Percentiles rank a stretch among this genome's conserved stretches.
Conservation (phyloP, 2,329 filamentous ascomycete species). For the Lachnellula willkommii region DNA sequence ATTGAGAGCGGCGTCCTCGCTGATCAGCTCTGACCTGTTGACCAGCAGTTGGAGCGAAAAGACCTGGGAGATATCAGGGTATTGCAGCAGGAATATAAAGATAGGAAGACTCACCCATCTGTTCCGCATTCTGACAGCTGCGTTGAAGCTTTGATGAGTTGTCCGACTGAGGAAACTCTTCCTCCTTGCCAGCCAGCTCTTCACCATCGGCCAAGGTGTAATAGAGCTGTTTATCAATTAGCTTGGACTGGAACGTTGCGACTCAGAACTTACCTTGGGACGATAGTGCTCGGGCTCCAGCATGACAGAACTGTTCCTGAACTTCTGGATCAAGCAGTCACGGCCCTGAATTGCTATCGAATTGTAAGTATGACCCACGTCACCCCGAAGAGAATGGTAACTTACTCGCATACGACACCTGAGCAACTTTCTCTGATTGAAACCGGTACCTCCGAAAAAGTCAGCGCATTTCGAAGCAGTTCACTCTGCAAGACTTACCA, state of each 20-base stretch:
- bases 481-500: conserved; percentile 45
- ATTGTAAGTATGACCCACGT: conserved; percentile 25
- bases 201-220: conserved; percentile 43
- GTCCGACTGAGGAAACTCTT: conserved; percentile 71
- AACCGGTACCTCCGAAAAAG: conserved; percentile 61
- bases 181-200: conserved; percentile 67
- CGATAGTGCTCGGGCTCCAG: conserved; percentile 74
- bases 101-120: conserved; percentile 59
- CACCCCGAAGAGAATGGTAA: conserved; percentile 17
- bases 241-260: conserved; percentile 27
- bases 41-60: conserved; percentile 75
- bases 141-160: conserved; percentile 84
- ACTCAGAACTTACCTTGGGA: conserved; percentile 60
- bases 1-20: conserved; percentile 66
- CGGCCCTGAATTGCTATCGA: conserved; percentile 77
- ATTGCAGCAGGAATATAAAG: background rate
- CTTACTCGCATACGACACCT: conserved; percentile 93
- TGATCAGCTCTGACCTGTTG: conserved; percentile 71
- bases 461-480: background rate
- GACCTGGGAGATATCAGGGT: conserved; percentile 43
- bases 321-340: conserved; percentile 88
- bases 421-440: conserved; percentile 77
- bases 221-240: conserved; percentile 44
- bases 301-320: conserved; percentile 96
- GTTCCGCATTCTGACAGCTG: conserved; percentile 80